Evolutionary conservation across 352 stramenopile genomes (phyloP), one percentile per base, ranked within the genome.

Genomic region (Phytophthora sp.): DNA sequence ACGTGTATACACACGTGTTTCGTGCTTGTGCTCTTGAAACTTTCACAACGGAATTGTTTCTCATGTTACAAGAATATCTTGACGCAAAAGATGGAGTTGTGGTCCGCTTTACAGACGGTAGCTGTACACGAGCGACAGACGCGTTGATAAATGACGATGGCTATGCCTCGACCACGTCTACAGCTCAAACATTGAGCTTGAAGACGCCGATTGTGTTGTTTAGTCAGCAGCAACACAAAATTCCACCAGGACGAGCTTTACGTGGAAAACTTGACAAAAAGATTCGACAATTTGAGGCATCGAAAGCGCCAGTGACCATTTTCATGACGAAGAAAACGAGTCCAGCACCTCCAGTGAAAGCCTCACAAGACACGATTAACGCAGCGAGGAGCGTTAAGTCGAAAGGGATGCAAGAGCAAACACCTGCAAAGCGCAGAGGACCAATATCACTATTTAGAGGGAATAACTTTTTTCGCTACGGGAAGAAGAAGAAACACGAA

Each of bases 1-100:
- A 84, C 15, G 77, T 88, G 0, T 92, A 84, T 45, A 58, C 50
- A 1, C 56, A 86, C 11, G 83, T 90, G 0, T 88, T 85, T 42
- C 76, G 78, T 9, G 65, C 75, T 4, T 89, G 77, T 56, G 79
- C 84, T 4, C 58, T 93, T 7, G 67, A 86, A 46, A 88, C 77
- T 0, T 75, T 85, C 39, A 46, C 61, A 0, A 24, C 74, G 7
- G 83, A 92, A 47, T 49, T 77, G 16, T 61, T 84, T 8, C 79
- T 84, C 31, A 46, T 71, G 9, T 41, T 86, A 2, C 75, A 82
- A 26, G 84, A 90, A 53, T 74, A 73, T 23, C 46, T 84, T 0
- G 56, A 71, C 8, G 71, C 72, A 0, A 90, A 82, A 39, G 77
- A 90, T 3, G 72, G 71, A 1, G 23, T 89, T 6, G 78, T 84